Percentiles rank a stretch among this genome's conserved stretches.
These are phyloP conservation scores for Saxophila tyrrhenica DNA, from an alignment of 495 filamentous ascomycete species.

Conservation along the genomic window DNA sequence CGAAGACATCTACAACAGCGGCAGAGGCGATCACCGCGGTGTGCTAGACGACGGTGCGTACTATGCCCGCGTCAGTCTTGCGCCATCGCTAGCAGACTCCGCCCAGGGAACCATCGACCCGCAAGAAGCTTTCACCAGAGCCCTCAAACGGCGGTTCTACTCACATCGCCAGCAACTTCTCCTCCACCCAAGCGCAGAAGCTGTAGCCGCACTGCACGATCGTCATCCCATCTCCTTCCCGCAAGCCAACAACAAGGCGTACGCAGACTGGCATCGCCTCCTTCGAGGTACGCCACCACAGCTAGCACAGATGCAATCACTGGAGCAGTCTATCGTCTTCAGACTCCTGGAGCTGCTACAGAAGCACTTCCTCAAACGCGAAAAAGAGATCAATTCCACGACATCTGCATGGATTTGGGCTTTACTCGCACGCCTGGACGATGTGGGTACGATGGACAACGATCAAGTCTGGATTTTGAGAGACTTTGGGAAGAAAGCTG, in stretches of 20 bases:
- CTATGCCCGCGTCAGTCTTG: slow-evolving; percentile 37
- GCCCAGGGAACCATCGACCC: neutral
- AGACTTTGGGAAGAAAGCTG: slow-evolving; percentile 49
- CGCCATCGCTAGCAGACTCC: slow-evolving; percentile 6
- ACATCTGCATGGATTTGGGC: slow-evolving; percentile 53
- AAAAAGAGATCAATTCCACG: slow-evolving; percentile 34
- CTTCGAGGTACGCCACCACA: slow-evolving; percentile 47
- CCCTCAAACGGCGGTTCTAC: slow-evolving; percentile 18
- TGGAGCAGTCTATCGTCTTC: slow-evolving; percentile 52
- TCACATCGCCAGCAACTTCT: slow-evolving; percentile 48
- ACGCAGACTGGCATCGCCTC: slow-evolving; percentile 41
- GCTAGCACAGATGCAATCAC: slow-evolving; percentile 55
- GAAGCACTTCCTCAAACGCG: slow-evolving; percentile 37
- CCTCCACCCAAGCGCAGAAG: slow-evolving; percentile 38
- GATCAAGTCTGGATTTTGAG: slow-evolving; percentile 46
- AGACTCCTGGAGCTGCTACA: slow-evolving; percentile 36
- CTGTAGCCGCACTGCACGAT: slow-evolving; percentile 41
- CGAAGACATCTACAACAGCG: slow-evolving; percentile 19
- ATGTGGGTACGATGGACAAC: slow-evolving; percentile 45
- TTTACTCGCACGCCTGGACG: slow-evolving; percentile 46
- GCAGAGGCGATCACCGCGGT: slow-evolving; percentile 40
- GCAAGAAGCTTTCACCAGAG: slow-evolving; percentile 12
- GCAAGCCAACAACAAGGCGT: slow-evolving; percentile 17
- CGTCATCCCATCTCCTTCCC: slow-evolving; percentile 48
- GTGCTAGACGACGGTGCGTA: slow-evolving; percentile 66